Evolutionary conservation across 176 grass and related monocot species (phyloP), one percentile per base, ranked within the genome.

Genomic region (Oryza australiensis): DNA sequence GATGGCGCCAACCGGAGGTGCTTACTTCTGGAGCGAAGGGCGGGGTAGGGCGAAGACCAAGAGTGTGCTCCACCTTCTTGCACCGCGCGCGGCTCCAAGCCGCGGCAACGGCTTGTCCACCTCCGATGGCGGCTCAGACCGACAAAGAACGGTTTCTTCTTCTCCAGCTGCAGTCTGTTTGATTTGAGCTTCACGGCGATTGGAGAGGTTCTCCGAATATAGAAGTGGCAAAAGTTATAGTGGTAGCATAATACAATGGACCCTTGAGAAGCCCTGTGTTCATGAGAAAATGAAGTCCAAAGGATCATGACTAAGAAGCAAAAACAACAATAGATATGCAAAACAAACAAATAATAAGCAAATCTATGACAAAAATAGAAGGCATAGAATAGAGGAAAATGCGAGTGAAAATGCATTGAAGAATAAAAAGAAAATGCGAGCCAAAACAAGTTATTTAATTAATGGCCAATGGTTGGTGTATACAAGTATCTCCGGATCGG

Each of bases 201-300:
- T 12, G 95, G 95, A 75, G 90, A 95, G 22, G 84, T 93, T 83
- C 92, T 86, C 95, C 95, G 2, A 95, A 86, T 64, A 95, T 12
- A 60, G 64, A 84, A 7, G 95, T 91, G 24, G 92, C 90, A 33
- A 98, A 83, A 82, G 92, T 93, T 80, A 95, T 78, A 80, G 95
- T 95, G 67, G 77, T 77, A 83, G 86, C 92, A 78, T 95, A 95
- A 73, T 98, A 98, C 37, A 98, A 69, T 76, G 95, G 95, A 8
- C 95, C 95, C 82, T 91, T 98, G 55, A 98, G 88, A 88, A 98
- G 92, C 95, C 87, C 92, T 98, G 82, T 67, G 66, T 57, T 79
- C 32, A 74, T n/a, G 78, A 71, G 64, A n/a, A 72, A 85, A 86
- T 68, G 33, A 12, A 40, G 68, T 78, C 5, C 5, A 82, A 70